phyloP scores from a whole-genome alignment of 129 eudicot species.

The Chrysanthemum lavandulifolium region DNA sequence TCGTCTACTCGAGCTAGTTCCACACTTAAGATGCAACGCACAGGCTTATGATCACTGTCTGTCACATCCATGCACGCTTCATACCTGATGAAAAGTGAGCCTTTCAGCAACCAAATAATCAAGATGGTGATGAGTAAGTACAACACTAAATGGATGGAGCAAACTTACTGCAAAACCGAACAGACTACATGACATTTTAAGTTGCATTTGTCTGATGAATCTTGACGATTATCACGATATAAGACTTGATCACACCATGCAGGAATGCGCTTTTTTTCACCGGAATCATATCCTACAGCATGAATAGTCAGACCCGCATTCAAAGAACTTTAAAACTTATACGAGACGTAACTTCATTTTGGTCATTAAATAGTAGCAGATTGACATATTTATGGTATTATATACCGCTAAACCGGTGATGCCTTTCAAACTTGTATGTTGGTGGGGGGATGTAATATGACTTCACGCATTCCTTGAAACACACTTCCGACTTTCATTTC shows the following conservation, averaged over 20 bases:
- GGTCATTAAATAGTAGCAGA: too few relatives aligned
- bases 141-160: background rate
- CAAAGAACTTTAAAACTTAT: too few relatives aligned
- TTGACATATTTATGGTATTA: too few relatives aligned
- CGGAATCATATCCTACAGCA: too few relatives aligned
- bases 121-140: background rate
- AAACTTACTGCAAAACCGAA: slow-evolving; percentile 69
- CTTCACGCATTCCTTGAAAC: too few relatives aligned
- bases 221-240: slow-evolving; percentile 80
- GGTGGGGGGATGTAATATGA: too few relatives aligned
- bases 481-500: too few relatives aligned
- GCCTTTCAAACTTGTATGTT: too few relatives aligned
- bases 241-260: slow-evolving; percentile 97
- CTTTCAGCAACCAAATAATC: slow-evolving; percentile 4
- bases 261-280: slow-evolving; percentile 47
- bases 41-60: slow-evolving; percentile 97
- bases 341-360: too few relatives aligned
- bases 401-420: too few relatives aligned
- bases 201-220: slow-evolving; percentile 68
- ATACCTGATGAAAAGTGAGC: slow-evolving; percentile 42
- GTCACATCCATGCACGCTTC: slow-evolving; percentile 99
- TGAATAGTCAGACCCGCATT: too few relatives aligned
- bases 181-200: slow-evolving; percentile 81
- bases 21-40: slow-evolving; percentile 74
- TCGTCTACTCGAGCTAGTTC: slow-evolving; percentile 96